Evolutionary conservation across 208 protist species (phyloP).

Genomic region (Trypanosoma scelopori): DNA sequence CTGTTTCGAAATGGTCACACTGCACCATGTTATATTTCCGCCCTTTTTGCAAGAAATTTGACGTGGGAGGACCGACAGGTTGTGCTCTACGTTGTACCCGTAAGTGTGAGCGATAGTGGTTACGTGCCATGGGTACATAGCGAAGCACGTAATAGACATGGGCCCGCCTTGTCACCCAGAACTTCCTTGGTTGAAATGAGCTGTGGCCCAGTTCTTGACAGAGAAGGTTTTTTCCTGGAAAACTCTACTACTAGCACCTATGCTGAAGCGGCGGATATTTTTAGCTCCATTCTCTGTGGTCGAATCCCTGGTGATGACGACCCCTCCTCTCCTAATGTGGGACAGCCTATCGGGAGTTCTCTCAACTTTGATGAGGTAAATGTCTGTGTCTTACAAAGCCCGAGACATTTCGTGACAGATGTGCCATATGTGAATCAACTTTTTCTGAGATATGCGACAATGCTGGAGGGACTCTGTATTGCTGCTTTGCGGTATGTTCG

Average conservation of each 20-base stretch:
- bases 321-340: background rate
- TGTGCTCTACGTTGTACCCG: slow-evolving; percentile 76
- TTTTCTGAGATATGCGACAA: slow-evolving; percentile 58
- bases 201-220: background rate
- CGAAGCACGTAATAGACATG: background rate
- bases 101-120: slow-evolving; percentile 60
- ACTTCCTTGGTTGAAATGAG: slow-evolving; percentile 4
- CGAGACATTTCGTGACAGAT: slow-evolving; percentile 52
- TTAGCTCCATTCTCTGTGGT: slow-evolving; percentile 49
- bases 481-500: slow-evolving; percentile 66
- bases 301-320: slow-evolving; percentile 28
- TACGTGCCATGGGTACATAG: slow-evolving; percentile 53
- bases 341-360: background rate
- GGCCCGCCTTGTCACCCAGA: background rate
- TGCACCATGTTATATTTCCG: slow-evolving; percentile 67
- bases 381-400: slow-evolving; percentile 59
- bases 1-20: slow-evolving; percentile 62
- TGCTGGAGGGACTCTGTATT: slow-evolving; percentile 70
- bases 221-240: background rate
- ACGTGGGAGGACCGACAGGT: slow-evolving; percentile 55
- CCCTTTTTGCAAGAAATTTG: slow-evolving; percentile 62
- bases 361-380: slow-evolving; percentile 13
- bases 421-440: slow-evolving; percentile 72
- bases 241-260: slow-evolving; percentile 31
- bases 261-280: slow-evolving; percentile 38